A percentile compares a stretch with the other conserved stretches of the same genome.
Conservation (phyloP, 2,329 filamentous ascomycete species). For the Epichloe typhina region DNA sequence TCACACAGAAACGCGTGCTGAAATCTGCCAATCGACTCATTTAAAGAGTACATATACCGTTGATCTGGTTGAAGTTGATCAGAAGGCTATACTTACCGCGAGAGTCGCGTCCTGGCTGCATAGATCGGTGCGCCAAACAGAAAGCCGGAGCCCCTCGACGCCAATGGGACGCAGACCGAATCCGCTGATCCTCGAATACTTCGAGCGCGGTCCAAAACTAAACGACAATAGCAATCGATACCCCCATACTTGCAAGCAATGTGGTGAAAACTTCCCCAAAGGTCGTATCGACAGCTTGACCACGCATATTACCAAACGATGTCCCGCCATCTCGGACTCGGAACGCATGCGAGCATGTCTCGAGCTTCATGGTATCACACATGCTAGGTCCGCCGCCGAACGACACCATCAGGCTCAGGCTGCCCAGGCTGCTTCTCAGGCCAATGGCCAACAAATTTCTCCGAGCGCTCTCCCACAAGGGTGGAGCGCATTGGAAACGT, state of each 20-base stretch:
- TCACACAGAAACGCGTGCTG: conserved; percentile 1
- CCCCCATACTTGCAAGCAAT: conserved; percentile 78
- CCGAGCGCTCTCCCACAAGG: conserved; percentile 35
- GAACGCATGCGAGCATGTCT: conserved; percentile 66
- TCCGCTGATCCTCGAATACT: conserved; percentile 75
- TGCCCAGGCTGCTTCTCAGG: conserved; percentile 7
- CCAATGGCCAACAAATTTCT: conserved; percentile 16
- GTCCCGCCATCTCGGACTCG: conserved; percentile 60
- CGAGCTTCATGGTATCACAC: conserved; percentile 56
- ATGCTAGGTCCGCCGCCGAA: conserved; percentile 25
- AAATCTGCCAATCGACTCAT: not conserved
- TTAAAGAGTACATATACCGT: not conserved
- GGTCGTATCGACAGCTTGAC: conserved; percentile 74
- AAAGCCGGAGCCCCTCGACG: conserved; percentile 7
- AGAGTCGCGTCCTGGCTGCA: conserved; percentile 14
- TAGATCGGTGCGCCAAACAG: conserved; percentile 11
- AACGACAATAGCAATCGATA: conserved; percentile 86
- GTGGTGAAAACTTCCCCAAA: conserved; percentile 81
- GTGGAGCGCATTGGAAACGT: conserved; percentile 72
- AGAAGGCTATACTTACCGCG: not conserved
- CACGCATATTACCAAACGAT: conserved; percentile 75
- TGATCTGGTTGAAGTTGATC: not conserved
- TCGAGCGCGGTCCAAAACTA: conserved; percentile 74
- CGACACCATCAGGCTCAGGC: conserved; percentile 11
- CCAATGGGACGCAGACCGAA: conserved; percentile 75